Evolutionary conservation across 2,329 filamentous ascomycete genomes (phyloP).

Genomic region (Talaromyces sp.): DNA sequence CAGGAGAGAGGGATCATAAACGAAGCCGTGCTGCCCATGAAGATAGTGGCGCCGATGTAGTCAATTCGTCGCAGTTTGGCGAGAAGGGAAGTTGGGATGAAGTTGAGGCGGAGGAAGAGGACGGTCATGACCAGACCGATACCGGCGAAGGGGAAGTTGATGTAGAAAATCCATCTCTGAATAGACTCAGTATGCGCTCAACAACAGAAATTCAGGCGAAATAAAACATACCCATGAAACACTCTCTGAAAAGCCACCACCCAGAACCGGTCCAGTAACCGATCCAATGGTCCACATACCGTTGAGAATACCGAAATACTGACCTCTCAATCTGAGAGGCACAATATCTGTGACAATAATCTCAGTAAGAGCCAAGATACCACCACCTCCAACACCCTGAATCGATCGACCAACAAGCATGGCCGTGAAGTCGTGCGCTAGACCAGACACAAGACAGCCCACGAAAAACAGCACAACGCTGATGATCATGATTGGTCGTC

Average conservation of each 20-base stretch:
- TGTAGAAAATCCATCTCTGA: constrained; percentile 41
- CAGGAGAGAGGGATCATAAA: constrained; percentile 33
- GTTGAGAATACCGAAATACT: constrained; percentile 28
- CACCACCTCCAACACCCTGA: constrained; percentile 53
- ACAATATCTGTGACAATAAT: constrained; percentile 49
- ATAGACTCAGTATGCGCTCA: not conserved
- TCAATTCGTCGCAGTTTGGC: constrained; percentile 27
- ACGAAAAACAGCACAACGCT: constrained; percentile 50
- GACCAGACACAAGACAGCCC: constrained; percentile 54
- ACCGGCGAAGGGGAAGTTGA: constrained; percentile 30
- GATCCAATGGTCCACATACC: constrained; percentile 38
- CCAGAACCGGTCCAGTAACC: constrained; percentile 46
- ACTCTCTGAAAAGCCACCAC: constrained; percentile 27
- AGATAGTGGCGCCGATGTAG: constrained; percentile 29
- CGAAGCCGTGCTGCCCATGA: constrained; percentile 27
- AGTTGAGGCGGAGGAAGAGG: constrained; percentile 27
- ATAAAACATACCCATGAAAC: constrained; percentile 31
- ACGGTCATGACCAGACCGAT: constrained; percentile 25
- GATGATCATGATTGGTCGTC: constrained; percentile 42
- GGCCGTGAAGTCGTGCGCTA: constrained; percentile 42
- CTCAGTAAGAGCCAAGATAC: constrained; percentile 42
- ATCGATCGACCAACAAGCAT: constrained; percentile 57
- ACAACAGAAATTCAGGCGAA: too few species aligned
- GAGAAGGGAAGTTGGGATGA: constrained; percentile 52
- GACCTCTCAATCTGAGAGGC: constrained; percentile 35